Evolutionary conservation across 169 alveolate species (phyloP), one percentile per base, ranked within the genome.

Genomic region (Cryptosporidium andersoni): DNA sequence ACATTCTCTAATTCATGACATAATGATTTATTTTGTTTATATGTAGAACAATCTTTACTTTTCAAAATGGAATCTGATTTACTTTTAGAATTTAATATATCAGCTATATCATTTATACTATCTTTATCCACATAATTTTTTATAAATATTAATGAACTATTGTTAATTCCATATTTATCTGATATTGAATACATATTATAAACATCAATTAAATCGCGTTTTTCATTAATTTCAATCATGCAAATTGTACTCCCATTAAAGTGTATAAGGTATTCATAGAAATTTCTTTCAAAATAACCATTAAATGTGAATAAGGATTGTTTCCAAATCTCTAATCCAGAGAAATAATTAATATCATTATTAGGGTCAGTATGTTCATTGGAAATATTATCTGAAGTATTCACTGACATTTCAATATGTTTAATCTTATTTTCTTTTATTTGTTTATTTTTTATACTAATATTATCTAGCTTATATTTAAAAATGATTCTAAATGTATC

Each of bases 281-380:
- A 58, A 25, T 42, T 55, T 47, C 39, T 74, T 25, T 42, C 45
- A 9, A 5, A 58, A 47, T 56, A 74, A n/a, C 85, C 85, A 9
- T 43, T 51, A 74, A 74, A 74, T 45, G 85, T 58, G 49, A 56
- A 74, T 2, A 74, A 55, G 53, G 55, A 66, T 36, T 74, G 85
- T 14, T 55, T 74, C 85, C 85, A 74, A 45, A 74, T 74, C 39
- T 74, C 85, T 51, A 74, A 43, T 7, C 85, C 85, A 14, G 60
- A 58, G 2, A 74, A 37, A 3, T 68, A 66, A 1, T 74, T 66
- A 1, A 2, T 53, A 48, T 14, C 40, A 4, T 7, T 14, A 58
- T 11, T 53, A 42, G 6, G 14, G 8, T 45, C 45, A 43, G 7
- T 68, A 36, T 4, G 25, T n/a, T n/a, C 56, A 55, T 14, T 8